Base-by-base conservation (phyloP, 148 eudicot genomes). In the Silene uniflora region DNA sequence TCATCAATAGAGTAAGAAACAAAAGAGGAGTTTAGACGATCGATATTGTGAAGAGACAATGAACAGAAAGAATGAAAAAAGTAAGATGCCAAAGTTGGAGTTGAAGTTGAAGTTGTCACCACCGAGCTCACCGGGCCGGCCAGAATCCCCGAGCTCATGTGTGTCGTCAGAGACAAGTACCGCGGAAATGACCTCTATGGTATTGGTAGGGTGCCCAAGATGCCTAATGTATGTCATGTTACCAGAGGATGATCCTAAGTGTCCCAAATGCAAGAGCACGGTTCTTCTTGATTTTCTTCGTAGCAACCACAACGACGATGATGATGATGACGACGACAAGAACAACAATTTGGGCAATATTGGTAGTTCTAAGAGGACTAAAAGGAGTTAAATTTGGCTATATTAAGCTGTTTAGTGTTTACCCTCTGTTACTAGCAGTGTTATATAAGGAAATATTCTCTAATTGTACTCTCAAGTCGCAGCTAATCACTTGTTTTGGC, bases 261-360 rank as follows among this genome's bases (percentile, higher is more conserved):
- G 97, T 84, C 93, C 97, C 0, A 88, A 89, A 69, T 91, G 97
- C 75, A 89, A 89, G 76, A 88, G 90, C 87, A 83, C 85, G 3
- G 91, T 89, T 21, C 77, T 91, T 73, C 90, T 91, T n/a, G 90
- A 89, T 32, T 84, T 91, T 18, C 52, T 77, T 63, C 83, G 75
- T 2, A 83, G 82, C 5, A 79, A 81, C 19, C 54, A 62, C 71
- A 63, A 69, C 21, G 25, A 25, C 8, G 55, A 77, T 0, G 13
- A 59, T 47, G 44, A 67, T 16, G 62, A 24, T 27, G 10, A 84
- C 1, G 76, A 78, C 24, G 19, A 59, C 73, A 27, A 27, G 29
- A 27, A 27, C 29, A 27, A 27, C 1, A 60, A 73, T 17, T 44
- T 56, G 3, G 6, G 39, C 49, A 62, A 62, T 13, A 47, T 21